Evolutionary conservation across 2,329 filamentous ascomycete species (phyloP).

Genomic region (Apiospora hydei): DNA sequence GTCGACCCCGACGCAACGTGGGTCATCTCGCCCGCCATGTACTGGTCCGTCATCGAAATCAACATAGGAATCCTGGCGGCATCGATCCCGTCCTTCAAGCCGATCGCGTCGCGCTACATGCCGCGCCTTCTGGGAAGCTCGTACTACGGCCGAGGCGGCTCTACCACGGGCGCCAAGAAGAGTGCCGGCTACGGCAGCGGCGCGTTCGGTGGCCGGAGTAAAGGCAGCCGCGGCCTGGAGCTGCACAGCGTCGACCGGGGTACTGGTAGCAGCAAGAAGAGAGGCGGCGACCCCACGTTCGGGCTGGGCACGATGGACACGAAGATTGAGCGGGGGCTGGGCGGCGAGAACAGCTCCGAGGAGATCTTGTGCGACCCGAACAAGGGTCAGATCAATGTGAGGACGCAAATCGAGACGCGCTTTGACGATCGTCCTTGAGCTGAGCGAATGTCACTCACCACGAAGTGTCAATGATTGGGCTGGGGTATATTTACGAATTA

Average conservation of each 20-base stretch:
- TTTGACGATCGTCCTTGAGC: constrained; percentile 21
- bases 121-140: constrained; percentile 44
- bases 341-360: constrained; percentile 28
- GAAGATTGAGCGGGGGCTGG: constrained; percentile 19
- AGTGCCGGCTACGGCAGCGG: constrained; percentile 6
- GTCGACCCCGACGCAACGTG: constrained; percentile 44
- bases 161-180: neutral
- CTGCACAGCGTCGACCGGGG: constrained; percentile 25
- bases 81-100: constrained; percentile 46
- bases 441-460: neutral
- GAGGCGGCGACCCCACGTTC: neutral
- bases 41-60: constrained; percentile 46
- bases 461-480: neutral
- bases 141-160: constrained; percentile 18
- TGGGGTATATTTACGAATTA: neutral
- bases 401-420: constrained; percentile 29
- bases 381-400: constrained; percentile 25
- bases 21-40: constrained; percentile 49
- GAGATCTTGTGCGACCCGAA: constrained; percentile 24
- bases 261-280: constrained; percentile 9
- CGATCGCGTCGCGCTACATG: constrained; percentile 46
- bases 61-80: constrained; percentile 47
- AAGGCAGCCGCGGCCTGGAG: constrained; percentile 21
- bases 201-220: constrained; percentile 6
- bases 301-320: neutral